These are phyloP conservation scores for Luffa acutangula DNA, from an alignment of 306 rosid species.

Conservation along the genomic window DNA sequence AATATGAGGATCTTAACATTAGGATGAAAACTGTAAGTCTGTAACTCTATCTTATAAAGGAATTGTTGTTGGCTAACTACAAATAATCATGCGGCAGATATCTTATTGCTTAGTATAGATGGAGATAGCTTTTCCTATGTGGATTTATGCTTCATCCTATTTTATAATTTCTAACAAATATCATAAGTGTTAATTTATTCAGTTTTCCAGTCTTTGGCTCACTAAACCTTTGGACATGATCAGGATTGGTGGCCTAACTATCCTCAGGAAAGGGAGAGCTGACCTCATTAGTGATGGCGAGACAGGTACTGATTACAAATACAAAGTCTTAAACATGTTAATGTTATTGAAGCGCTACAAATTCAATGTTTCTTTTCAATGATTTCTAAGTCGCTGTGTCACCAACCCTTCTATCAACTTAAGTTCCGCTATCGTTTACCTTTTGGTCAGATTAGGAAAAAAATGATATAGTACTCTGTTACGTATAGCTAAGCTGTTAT, in stretches of 20 bases:
- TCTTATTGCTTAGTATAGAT: neutral
- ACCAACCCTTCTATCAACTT: neutral
- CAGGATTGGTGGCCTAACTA: constrained; percentile 83
- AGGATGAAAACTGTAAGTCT: neutral
- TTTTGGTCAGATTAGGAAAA: neutral
- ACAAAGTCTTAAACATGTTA: neutral
- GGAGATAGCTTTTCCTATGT: neutral
- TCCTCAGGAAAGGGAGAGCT: constrained; percentile 66
- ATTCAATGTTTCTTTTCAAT: neutral
- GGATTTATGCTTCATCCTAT: neutral
- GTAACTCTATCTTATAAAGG: neutral
- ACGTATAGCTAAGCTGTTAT: neutral
- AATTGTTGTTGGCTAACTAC: neutral
- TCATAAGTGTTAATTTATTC: neutral
- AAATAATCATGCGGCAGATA: neutral
- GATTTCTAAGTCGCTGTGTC: neutral
- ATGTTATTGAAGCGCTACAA: neutral
- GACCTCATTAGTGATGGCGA: constrained; percentile 77
- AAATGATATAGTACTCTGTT: neutral
- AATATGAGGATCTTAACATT: neutral
- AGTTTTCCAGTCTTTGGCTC: neutral
- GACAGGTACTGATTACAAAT: constrained; percentile 41
- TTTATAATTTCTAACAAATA: neutral
- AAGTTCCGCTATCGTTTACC: too few species aligned
- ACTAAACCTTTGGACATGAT: constrained; percentile 17